Evolutionary conservation across 2,329 filamentous ascomycete species (phyloP).

Genomic region (Colletotrichum cereale): DNA sequence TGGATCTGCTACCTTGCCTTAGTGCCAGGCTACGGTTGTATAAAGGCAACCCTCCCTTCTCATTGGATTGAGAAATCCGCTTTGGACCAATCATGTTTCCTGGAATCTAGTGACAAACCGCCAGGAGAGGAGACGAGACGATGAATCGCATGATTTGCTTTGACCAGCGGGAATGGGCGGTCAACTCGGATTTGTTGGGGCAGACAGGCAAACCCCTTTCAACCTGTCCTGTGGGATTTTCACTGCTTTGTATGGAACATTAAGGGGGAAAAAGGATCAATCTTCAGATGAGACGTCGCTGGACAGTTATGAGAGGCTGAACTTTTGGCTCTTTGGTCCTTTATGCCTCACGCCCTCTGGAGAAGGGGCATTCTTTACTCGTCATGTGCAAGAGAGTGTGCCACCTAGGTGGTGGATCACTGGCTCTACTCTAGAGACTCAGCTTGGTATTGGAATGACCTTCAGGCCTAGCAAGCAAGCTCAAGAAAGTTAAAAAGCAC

Average conservation of each 20-base stretch:
- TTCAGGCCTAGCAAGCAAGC: conserved; percentile 34
- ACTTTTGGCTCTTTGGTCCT: conserved; percentile 11
- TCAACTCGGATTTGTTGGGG: conserved; percentile 34
- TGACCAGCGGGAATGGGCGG: conserved; percentile 33
- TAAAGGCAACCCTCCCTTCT: conserved; percentile 26
- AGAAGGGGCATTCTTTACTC: conserved; percentile 14
- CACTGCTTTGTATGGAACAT: conserved; percentile 32
- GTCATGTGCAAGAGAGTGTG: conserved; percentile 14
- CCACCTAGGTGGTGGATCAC: conserved; percentile 12
- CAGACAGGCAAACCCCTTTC: conserved; percentile 35
- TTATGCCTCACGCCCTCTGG: conserved; percentile 12
- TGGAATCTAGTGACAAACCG: conserved; percentile 9
- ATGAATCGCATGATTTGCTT: conserved; percentile 38
- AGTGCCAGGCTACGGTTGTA: conserved; percentile 25
- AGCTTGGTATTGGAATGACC: conserved; percentile 31
- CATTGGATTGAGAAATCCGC: conserved; percentile 30
- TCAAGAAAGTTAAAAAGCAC: conserved; percentile 23
- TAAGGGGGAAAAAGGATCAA: conserved; percentile 22
- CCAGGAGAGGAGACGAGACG: conserved; percentile 29
- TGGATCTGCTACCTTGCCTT: conserved; percentile 16
- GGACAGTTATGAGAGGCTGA: conserved; percentile 21
- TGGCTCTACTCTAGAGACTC: conserved; percentile 12
- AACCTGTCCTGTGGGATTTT: conserved; percentile 35
- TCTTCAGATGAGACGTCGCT: conserved; percentile 31
- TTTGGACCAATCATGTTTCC: conserved; percentile 28